These are phyloP conservation scores for Elaeagnus macrophylla DNA, from an alignment of 306 rosid species.

Conservation along the genomic window DNA sequence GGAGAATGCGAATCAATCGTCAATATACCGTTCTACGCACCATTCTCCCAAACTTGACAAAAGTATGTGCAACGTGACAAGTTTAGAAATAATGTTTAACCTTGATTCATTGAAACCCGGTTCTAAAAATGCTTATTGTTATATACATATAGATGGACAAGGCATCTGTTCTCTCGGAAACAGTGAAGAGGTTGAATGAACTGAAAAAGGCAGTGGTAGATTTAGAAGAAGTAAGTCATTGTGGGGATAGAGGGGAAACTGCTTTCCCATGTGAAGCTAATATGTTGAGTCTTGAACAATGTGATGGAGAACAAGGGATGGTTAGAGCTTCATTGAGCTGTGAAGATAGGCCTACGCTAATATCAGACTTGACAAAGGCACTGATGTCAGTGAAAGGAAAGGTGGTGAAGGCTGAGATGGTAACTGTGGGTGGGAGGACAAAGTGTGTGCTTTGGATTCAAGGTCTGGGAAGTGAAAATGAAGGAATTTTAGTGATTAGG, in stretches of 20 bases:
- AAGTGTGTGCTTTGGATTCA: conserved; percentile 44
- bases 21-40: conserved; percentile 54
- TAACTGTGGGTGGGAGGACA: conserved; percentile 48
- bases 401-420: conserved; percentile 55
- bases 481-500: too few species aligned
- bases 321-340: conserved; percentile 31
- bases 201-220: conserved; percentile 36
- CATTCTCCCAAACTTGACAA: conserved; percentile 42
- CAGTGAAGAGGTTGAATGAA: conserved; percentile 42
- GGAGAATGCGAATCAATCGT: conserved; percentile 56
- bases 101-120: not conserved
- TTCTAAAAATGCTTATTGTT: not conserved
- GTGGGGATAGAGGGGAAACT: conserved; percentile 10
- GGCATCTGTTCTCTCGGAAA: conserved; percentile 51
- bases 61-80: conserved; percentile 26
- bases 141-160: conserved; percentile 46
- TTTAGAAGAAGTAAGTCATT: conserved; percentile 23
- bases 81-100: not conserved
- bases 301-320: conserved; percentile 24
- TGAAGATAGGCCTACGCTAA: conserved; percentile 47
- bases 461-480: conserved; percentile 13
- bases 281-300: conserved; percentile 30
- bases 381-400: conserved; percentile 33
- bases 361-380: conserved; percentile 36
- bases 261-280: conserved; percentile 41